phyloP scores from a whole-genome alignment of 106 monocot species.

The Apostasia shenzhenica region DNA sequence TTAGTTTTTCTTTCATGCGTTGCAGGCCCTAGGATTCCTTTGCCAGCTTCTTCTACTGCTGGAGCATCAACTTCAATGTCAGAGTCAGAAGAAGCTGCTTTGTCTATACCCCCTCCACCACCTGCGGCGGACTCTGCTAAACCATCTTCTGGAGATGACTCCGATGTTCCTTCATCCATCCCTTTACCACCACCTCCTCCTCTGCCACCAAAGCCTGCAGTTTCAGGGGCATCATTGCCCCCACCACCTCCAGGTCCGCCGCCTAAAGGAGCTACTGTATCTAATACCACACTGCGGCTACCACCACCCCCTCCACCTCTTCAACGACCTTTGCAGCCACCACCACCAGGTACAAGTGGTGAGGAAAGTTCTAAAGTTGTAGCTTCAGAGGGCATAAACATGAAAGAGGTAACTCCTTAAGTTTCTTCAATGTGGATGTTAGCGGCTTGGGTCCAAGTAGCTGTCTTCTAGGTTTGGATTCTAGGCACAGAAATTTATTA shows the following conservation, averaged over 20 bases:
- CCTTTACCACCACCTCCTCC: conserved; percentile 61
- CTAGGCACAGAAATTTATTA: no score
- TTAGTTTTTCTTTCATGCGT: conserved; percentile 1
- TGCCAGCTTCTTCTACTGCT: conserved; percentile 35
- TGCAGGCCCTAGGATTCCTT: conserved; percentile 64
- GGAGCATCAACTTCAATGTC: conserved; percentile 53
- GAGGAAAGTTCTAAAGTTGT: conserved; percentile 22
- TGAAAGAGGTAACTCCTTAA: conserved; percentile 18
- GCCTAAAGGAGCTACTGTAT: conserved; percentile 25
- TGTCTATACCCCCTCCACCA: conserved; percentile 57
- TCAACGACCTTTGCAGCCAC: conserved; percentile 28
- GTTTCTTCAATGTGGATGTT: not conserved
- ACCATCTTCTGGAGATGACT: conserved; percentile 24
- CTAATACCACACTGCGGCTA: conserved; percentile 19
- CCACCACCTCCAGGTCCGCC: conserved; percentile 70
- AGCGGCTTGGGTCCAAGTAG: not conserved
- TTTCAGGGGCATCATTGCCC: conserved; percentile 24
- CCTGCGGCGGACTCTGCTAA: conserved; percentile 37
- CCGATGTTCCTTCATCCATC: conserved; percentile 29
- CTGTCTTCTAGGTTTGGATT: no score
- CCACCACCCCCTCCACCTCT: conserved; percentile 55
- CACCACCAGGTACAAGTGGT: conserved; percentile 25
- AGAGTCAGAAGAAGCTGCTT: conserved; percentile 51
- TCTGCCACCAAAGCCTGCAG: conserved; percentile 37
- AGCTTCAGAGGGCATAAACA: conserved; percentile 24